Conservation (phyloP, 176 grass and related monocot genomes). For the Saccharum officinarum region DNA sequence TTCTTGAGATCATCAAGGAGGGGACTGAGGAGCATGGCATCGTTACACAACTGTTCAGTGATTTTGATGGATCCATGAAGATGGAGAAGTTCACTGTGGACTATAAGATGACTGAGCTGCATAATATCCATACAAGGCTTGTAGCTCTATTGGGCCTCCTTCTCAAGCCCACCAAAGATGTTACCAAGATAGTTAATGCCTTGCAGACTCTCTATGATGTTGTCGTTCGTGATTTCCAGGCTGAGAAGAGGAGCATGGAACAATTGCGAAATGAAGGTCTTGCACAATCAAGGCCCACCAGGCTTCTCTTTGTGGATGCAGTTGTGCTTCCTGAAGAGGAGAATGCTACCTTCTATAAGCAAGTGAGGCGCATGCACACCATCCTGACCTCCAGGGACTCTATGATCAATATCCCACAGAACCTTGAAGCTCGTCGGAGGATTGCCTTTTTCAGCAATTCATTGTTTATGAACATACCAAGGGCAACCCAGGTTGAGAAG, state of each 20-base stretch:
- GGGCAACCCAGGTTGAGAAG: conserved; percentile 91
- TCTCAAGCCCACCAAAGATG: conserved; percentile 60
- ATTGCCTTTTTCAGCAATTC: conserved; percentile 98
- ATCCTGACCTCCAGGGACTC: conserved; percentile 84
- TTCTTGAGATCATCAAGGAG: conserved; percentile 70
- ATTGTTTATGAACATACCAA: conserved; percentile 97
- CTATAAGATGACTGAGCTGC: conserved; percentile 70
- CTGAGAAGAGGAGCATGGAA: conserved; percentile 75
- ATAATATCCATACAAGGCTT: conserved; percentile 59
- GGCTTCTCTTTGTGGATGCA: conserved; percentile 78
- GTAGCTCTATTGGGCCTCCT: conserved; percentile 57
- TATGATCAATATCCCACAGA: conserved; percentile 90
- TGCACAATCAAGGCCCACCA: conserved; percentile 53
- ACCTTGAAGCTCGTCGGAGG: conserved; percentile 83
- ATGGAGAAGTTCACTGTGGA: conserved; percentile 73
- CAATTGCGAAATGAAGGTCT: conserved; percentile 72
- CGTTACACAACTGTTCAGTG: conserved; percentile 56
- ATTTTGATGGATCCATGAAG: conserved; percentile 68
- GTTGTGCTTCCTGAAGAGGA: conserved; percentile 65
- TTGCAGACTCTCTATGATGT: conserved; percentile 88
- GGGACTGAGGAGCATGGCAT: conserved; percentile 68
- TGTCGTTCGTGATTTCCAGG: conserved; percentile 76
- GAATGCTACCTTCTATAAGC: conserved; percentile 68
- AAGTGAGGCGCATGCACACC: conserved; percentile 70
- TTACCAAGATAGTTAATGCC: conserved; percentile 75